Evolutionary conservation across 1,284 basidiomycete species (phyloP).

Genomic region (Trametes pubescens): DNA sequence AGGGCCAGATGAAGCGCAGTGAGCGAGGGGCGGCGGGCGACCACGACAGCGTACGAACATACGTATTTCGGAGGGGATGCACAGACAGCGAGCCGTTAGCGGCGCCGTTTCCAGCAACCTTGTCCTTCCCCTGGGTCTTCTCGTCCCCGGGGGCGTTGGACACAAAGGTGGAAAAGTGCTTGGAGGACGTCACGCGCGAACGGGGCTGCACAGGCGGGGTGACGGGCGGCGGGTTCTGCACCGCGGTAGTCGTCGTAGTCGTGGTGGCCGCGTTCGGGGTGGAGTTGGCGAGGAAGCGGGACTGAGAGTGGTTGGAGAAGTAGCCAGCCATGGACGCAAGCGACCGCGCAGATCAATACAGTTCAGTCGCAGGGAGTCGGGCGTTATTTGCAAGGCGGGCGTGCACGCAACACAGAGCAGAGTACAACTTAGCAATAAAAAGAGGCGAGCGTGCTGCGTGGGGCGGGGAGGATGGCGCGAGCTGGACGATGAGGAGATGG

Average conservation of each 20-base stretch:
- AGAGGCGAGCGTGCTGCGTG: constrained; percentile 9
- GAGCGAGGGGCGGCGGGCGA: constrained; percentile 32
- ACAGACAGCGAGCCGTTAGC: constrained; percentile 50
- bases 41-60: constrained; percentile 65
- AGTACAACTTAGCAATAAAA: constrained; percentile 24
- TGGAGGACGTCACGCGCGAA: constrained; percentile 63
- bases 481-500: constrained; percentile 15
- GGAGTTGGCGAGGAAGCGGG: constrained; percentile 68
- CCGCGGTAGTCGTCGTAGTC: constrained; percentile 39
- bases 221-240: constrained; percentile 31
- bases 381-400: not conserved
- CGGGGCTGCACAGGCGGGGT: constrained; percentile 43
- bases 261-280: constrained; percentile 35
- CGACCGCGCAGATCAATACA: constrained; percentile 8
- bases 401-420: constrained; percentile 7
- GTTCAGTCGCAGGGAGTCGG: not conserved
- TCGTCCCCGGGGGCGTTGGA: constrained; percentile 50
- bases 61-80: constrained; percentile 85
- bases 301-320: constrained; percentile 83
- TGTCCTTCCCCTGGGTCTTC: constrained; percentile 54
- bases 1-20: constrained; percentile 14
- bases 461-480: constrained; percentile 6
- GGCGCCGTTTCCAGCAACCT: constrained; percentile 47
- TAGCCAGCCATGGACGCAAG: constrained; percentile 56
- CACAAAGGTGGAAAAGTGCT: constrained; percentile 79